A percentile compares a stretch with the other conserved stretches of the same genome.
Conservation (phyloP, 2,329 filamentous ascomycete species). For the Colletotrichum lupini region DNA sequence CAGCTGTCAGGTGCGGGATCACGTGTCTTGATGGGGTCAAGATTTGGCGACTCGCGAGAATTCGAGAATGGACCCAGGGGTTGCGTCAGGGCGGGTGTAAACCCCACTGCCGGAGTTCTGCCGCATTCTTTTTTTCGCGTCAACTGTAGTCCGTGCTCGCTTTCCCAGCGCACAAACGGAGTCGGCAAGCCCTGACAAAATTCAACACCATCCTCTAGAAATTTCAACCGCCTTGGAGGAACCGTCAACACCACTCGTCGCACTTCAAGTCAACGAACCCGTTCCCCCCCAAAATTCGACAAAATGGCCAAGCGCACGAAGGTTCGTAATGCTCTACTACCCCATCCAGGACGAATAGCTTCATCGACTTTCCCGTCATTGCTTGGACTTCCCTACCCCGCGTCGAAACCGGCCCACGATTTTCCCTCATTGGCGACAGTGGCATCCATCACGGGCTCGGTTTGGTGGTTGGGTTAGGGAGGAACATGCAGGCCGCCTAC, state of each 20-base stretch:
- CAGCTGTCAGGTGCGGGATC: not conserved
- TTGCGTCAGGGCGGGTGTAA: constrained; percentile 13
- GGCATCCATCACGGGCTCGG: constrained; percentile 2
- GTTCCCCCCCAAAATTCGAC: constrained; percentile 51
- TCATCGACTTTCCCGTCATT: constrained; percentile 20
- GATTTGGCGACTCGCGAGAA: not conserved
- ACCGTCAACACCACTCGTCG: constrained; percentile 38
- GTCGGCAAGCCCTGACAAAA: constrained; percentile 46
- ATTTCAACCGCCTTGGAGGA: constrained; percentile 44
- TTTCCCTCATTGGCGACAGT: constrained; percentile 13
- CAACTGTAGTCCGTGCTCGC: constrained; percentile 10
- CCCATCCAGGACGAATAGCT: constrained; percentile 4
- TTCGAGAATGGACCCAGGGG: not conserved
- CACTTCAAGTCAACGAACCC: constrained; percentile 37
- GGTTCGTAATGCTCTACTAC: constrained; percentile 33
- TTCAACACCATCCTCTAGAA: constrained; percentile 49
- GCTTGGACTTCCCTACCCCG: constrained; percentile 19
- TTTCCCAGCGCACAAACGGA: constrained; percentile 34
- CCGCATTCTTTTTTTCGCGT: constrained; percentile 36
- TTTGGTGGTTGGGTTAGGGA: not conserved
- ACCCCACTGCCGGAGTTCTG: constrained; percentile 4
- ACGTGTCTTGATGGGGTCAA: not conserved
- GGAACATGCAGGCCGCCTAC: not conserved
- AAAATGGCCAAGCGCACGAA: constrained; percentile 95
- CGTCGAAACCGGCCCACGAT: not conserved